Percentiles rank a stretch among this genome's conserved stretches.
Conservation (phyloP, 2,329 filamentous ascomycete genomes). For the Acarospora socialis region DNA sequence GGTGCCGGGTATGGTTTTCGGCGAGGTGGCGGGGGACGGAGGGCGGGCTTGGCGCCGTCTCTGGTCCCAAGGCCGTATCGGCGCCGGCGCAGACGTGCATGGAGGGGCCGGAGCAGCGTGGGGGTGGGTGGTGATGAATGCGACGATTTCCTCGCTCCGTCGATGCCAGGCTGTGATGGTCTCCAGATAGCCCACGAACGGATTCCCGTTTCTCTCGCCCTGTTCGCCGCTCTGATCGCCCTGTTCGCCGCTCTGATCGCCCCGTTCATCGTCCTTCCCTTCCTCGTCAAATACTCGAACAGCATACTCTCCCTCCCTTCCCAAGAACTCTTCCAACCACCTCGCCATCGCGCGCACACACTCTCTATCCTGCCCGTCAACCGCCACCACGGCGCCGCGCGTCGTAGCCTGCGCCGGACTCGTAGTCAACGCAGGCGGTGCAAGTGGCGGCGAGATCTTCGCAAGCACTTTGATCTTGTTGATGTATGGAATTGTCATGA, state of each 20-base stretch:
- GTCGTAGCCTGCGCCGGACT: conserved; percentile 26
- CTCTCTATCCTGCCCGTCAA: conserved; percentile 58
- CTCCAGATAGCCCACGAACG: conserved; percentile 48
- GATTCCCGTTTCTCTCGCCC: conserved; percentile 24
- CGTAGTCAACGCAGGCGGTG: conserved; percentile 13
- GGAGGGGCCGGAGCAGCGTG: conserved; percentile 3
- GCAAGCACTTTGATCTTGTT: conserved; percentile 64
- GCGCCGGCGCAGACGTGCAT: not conserved
- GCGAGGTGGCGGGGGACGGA: conserved; percentile 11
- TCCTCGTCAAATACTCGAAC: conserved; percentile 36
- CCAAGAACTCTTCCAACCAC: conserved; percentile 43
- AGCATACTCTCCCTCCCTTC: conserved; percentile 36
- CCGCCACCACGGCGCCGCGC: conserved; percentile 66
- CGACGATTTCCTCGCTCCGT: conserved; percentile 56
- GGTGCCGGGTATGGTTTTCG: conserved; percentile 18
- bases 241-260: too few relatives aligned
- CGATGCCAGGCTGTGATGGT: conserved; percentile 61
- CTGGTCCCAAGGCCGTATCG: conserved; percentile 10
- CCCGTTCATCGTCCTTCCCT: too few relatives aligned
- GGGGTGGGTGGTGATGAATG: conserved; percentile 34
- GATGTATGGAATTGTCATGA: conserved; percentile 59
- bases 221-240: conserved; percentile 14
- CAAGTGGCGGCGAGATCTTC: conserved; percentile 58
- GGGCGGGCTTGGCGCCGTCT: not conserved
- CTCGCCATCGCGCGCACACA: conserved; percentile 52